phyloP scores from a whole-genome alignment of 768 basidiomycete species.

The Cubamyces lactineus region DNA sequence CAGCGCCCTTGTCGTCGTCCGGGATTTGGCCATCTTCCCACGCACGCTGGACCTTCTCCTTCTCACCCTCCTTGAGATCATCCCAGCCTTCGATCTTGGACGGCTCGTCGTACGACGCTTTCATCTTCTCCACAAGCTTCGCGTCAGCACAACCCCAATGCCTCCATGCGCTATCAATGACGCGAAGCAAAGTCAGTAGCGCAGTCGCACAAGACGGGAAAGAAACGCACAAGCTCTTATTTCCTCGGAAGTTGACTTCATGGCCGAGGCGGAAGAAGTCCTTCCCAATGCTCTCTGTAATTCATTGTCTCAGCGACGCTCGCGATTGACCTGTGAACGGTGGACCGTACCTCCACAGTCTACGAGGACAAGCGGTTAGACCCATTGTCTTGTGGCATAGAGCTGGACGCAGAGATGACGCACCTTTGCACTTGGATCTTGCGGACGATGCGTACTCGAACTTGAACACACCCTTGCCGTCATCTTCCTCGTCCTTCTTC shows the following conservation, averaged over 20 bases:
- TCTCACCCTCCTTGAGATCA: slow-evolving; percentile 42
- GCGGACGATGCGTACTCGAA: slow-evolving; percentile 37
- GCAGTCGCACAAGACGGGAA: no score
- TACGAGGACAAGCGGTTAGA: neutral
- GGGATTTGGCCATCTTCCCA: slow-evolving; percentile 47
- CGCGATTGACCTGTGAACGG: neutral
- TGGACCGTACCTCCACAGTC: slow-evolving; percentile 24
- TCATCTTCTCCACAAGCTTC: slow-evolving; percentile 42
- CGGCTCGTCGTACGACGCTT: slow-evolving; percentile 39
- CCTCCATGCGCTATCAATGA: slow-evolving; percentile 38
- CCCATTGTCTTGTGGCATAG: neutral
- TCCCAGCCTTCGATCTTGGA: slow-evolving; percentile 49
- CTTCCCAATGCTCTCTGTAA: slow-evolving; percentile 42
- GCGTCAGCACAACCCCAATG: slow-evolving; percentile 49
- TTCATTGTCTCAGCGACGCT: neutral
- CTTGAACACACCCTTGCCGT: slow-evolving; percentile 35
- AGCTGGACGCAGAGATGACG: neutral
- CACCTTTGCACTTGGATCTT: slow-evolving; percentile 41
- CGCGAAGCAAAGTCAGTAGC: neutral
- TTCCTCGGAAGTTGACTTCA: slow-evolving; percentile 44
- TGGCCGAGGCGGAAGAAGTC: slow-evolving; percentile 46
- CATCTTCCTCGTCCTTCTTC: slow-evolving; percentile 34
- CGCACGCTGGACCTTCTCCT: slow-evolving; percentile 46
- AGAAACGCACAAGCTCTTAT: slow-evolving; percentile 37
- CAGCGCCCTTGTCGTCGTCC: slow-evolving; percentile 37